Base-by-base conservation (phyloP, 441 rosid species). In the Mallotus repandus region DNA sequence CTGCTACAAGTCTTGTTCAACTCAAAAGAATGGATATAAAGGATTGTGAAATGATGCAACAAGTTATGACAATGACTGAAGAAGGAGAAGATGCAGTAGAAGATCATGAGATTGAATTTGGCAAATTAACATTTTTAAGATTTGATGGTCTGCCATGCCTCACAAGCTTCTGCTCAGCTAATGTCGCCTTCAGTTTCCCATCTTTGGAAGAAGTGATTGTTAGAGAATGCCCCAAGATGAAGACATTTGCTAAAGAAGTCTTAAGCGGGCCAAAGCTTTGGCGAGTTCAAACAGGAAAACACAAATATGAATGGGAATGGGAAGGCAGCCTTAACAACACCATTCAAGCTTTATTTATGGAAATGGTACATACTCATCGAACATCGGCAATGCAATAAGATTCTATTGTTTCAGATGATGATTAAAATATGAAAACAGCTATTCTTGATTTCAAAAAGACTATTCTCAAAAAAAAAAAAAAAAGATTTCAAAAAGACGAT, bases 161-260 rank as follows among this genome's bases (percentile, higher is more conserved):
- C 45, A 29, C 56, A 46, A 64, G 73, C 71, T 79, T 82, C 43
- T 71, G 70, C 63, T 49, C 68, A 0, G 53, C 76, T 2, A 71
- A 15, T 32, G 55, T 15, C 22, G 15, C 12, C 46, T 60, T 82
- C 41, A 38, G 5, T 38, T 38, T 38, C 41, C 41, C 41, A 4
- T 38, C 41, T 38, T 38, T 38, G 41, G 16, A 9, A 9, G 11
- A 29, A 1, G 32, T 76, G 8, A 1, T 1, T 1, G 75, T 81
- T 43, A 32, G 1, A 11, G 49, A 50, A 21, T 75, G 79, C 52
- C 79, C 78, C 48, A 66, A 72, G 12, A 75, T 81, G 81, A 35
- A 65, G 49, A 75, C 45, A 18, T 78, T 75, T 63, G 68, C 54
- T 35, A 0, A 12, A 13, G 50, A 67, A 41, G 54, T 32, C 1